Percentiles rank a stretch among this genome's conserved stretches.
These are phyloP conservation scores for Puccinia brachypodii DNA, from an alignment of 1,284 basidiomycete species.

Conservation along the genomic window DNA sequence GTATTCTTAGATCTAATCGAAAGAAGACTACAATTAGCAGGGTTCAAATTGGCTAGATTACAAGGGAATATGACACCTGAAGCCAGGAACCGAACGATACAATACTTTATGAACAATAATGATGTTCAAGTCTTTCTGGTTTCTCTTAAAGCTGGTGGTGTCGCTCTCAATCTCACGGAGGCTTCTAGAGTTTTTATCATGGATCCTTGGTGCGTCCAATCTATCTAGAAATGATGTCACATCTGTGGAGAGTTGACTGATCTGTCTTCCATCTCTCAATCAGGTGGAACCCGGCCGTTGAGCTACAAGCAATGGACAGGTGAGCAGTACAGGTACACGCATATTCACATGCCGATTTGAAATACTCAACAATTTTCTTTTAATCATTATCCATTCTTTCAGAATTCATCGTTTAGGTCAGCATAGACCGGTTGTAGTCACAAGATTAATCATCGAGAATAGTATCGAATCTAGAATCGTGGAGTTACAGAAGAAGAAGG, in stretches of 20 bases:
- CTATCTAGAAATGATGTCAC: background rate
- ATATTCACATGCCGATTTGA: background rate
- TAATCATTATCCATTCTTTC: background rate
- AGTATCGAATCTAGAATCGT: constrained; percentile 89
- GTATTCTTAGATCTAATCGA: constrained; percentile 83
- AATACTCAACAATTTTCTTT: background rate
- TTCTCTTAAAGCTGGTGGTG: constrained; percentile 89
- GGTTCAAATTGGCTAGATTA: constrained; percentile 81
- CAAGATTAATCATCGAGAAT: constrained; percentile 92
- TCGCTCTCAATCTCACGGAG: constrained; percentile 88
- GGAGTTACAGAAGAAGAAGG: constrained; percentile 56
- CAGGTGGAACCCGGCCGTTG: constrained; percentile 49
- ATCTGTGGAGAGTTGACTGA: background rate
- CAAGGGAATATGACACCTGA: constrained; percentile 97
- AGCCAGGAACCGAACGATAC: constrained; percentile 86
- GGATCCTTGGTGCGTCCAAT: constrained; percentile 58
- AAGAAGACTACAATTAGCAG: constrained; percentile 84
- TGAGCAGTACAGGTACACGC: background rate
- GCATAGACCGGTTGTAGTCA: constrained; percentile 84
- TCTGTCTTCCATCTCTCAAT: background rate
- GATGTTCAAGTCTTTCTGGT: constrained; percentile 96
- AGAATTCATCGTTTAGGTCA: constrained; percentile 76
- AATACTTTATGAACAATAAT: constrained; percentile 58
- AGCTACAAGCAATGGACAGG: constrained; percentile 49
- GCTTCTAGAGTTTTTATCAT: constrained; percentile 66